Conservation (phyloP, 805 yeast species). For the Kodamaea nitidulidarum region DNA sequence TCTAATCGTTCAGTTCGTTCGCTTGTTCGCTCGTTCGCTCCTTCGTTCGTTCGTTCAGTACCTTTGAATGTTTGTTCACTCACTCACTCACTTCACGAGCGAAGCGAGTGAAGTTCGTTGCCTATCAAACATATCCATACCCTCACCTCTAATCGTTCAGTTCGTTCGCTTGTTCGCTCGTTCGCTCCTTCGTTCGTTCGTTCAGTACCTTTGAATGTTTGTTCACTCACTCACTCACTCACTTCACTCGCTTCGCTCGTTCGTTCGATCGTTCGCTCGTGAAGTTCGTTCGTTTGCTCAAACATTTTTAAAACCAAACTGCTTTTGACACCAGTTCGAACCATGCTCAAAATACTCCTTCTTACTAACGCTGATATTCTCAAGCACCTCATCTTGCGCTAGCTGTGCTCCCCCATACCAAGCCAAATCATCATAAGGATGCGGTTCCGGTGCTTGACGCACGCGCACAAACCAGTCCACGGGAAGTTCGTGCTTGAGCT, state of each 20-base stretch:
- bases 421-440: constrained; percentile 22
- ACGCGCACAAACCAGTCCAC: constrained; percentile 64
- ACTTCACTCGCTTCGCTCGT: background rate
- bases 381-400: constrained; percentile 38
- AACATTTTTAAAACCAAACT: constrained; percentile 40
- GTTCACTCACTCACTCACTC: background rate
- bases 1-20: too few relatives aligned
- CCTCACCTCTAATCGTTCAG: too few relatives aligned
- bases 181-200: too few relatives aligned
- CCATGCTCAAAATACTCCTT: constrained; percentile 89
- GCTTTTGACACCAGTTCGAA: constrained; percentile 49
- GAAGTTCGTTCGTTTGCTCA: background rate
- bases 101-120: too few relatives aligned
- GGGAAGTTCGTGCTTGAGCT: constrained; percentile 64
- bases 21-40: too few relatives aligned
- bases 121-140: too few relatives aligned
- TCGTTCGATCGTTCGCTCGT: too few relatives aligned
- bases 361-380: constrained; percentile 58
- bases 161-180: too few relatives aligned
- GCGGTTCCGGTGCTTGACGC: constrained; percentile 14
- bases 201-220: too few relatives aligned
- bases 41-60: too few relatives aligned
- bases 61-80: too few relatives aligned
- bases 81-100: too few relatives aligned
- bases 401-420: constrained; percentile 38